Percentiles rank a stretch among this genome's conserved stretches.
Conservation (phyloP, 1,284 basidiomycete genomes). For the Cerrena zonata region DNA sequence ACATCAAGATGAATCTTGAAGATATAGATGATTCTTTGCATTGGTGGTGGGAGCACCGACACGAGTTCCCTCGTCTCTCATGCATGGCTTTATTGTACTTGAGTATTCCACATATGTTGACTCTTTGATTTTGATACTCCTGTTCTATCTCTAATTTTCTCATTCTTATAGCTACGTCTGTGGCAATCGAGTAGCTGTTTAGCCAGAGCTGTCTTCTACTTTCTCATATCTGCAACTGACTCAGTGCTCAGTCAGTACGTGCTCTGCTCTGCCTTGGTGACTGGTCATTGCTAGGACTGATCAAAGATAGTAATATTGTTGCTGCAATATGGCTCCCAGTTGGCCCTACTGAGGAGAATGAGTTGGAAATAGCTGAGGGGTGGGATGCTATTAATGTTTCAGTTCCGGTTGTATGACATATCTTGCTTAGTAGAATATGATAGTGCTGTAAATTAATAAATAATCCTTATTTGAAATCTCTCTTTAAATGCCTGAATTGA, state of each 20-base stretch:
- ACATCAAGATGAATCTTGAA: conserved; percentile 19
- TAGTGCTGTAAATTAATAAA: not conserved
- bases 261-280: conserved; percentile 27
- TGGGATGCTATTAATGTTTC: conserved; percentile 23
- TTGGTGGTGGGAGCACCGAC: conserved; percentile 27
- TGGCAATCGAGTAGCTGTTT: conserved; percentile 29
- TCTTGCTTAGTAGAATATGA: not conserved
- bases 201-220: conserved; percentile 26
- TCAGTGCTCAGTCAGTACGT: conserved; percentile 24
- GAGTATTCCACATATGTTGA: conserved; percentile 30
- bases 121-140: not conserved
- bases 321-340: conserved; percentile 13
- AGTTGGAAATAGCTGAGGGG: conserved; percentile 10
- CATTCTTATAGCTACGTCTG: conserved; percentile 20
- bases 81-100: conserved; percentile 29
- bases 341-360: conserved; percentile 14
- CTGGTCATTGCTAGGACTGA: conserved; percentile 24
- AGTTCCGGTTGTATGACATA: not conserved
- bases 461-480: not conserved
- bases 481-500: not conserved
- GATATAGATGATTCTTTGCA: conserved; percentile 17
- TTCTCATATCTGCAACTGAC: conserved; percentile 24
- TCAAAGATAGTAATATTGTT: conserved; percentile 23
- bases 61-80: conserved; percentile 23
- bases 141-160: not conserved